These are phyloP conservation scores for Filobasidium wieringae DNA, from an alignment of 768 basidiomycete genomes.

Conservation along the genomic window DNA sequence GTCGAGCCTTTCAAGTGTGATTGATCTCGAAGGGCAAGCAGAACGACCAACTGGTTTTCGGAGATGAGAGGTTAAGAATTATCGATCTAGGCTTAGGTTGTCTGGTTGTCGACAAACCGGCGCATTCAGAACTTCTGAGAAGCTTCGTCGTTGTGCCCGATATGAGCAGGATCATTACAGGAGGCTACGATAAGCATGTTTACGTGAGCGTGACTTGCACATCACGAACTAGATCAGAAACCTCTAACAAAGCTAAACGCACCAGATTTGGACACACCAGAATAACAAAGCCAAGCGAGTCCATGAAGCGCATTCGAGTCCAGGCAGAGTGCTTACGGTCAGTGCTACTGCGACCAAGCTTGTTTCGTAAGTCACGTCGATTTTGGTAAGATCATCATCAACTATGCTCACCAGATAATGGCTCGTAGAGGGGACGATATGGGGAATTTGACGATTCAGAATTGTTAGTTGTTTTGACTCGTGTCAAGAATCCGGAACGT, in stretches of 20 bases:
- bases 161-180: not conserved
- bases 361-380: not conserved
- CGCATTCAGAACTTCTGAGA: not conserved
- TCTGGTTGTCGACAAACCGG: not conserved
- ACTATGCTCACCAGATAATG: not conserved
- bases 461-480: not conserved
- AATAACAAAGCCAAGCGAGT: not conserved
- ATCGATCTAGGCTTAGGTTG: not conserved
- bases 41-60: not conserved
- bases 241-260: not conserved
- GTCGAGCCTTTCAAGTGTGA: not conserved
- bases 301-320: no score
- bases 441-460: conserved; percentile 5
- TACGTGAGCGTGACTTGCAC: not conserved
- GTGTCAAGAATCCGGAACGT: not conserved
- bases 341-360: conserved; percentile 6
- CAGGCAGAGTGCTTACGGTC: not conserved
- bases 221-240: not conserved
- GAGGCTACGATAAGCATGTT: conserved; percentile 3
- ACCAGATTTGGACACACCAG: conserved; percentile 2
- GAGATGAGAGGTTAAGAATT: not conserved
- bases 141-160: not conserved
- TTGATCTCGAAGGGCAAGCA: conserved; percentile 1
- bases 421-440: conserved; percentile 1
- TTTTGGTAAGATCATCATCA: not conserved